Conservation (phyloP, 805 yeast species). For the Jamesozyma gamospora region DNA sequence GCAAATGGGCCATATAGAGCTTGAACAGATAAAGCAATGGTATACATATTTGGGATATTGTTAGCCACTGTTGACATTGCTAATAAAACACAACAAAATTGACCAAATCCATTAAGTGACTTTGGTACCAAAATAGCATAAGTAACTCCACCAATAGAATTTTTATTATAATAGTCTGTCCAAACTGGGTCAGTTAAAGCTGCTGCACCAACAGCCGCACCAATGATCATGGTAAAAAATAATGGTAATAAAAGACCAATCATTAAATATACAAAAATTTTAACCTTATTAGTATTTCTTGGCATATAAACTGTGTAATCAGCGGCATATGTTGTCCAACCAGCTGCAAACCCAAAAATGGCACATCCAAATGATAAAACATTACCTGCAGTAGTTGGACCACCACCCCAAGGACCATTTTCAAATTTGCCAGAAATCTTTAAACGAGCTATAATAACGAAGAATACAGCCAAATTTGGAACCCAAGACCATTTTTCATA, state of each 20-base stretch:
- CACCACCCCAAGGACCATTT: slow-evolving; percentile 41
- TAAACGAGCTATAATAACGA: slow-evolving; percentile 71
- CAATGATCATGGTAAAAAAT: slow-evolving; percentile 62
- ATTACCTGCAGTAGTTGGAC: slow-evolving; percentile 60
- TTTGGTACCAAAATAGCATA: slow-evolving; percentile 67
- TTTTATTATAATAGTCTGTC: slow-evolving; percentile 38
- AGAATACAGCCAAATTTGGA: slow-evolving; percentile 61
- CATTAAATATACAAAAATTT: slow-evolving; percentile 53
- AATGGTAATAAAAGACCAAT: slow-evolving; percentile 58
- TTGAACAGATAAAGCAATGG: slow-evolving; percentile 78
- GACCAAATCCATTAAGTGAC: slow-evolving; percentile 78
- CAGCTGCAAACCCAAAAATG: slow-evolving; percentile 80
- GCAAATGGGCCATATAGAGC: slow-evolving; percentile 66
- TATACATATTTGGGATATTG: slow-evolving; percentile 89
- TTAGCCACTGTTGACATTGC: slow-evolving; percentile 82
- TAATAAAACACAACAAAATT: slow-evolving; percentile 74
- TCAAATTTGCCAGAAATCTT: slow-evolving; percentile 55
- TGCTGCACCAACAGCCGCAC: slow-evolving; percentile 79
- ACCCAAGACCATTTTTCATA: slow-evolving; percentile 86
- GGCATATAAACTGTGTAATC: slow-evolving; percentile 88
- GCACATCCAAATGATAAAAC: slow-evolving; percentile 77
- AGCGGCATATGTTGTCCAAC: slow-evolving; percentile 92
- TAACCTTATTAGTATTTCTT: slow-evolving; percentile 44
- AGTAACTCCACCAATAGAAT: slow-evolving; percentile 72
- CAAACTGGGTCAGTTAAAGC: slow-evolving; percentile 37